Evolutionary conservation across 1,284 basidiomycete species (phyloP).

Genomic region (Spongispora temasekensis): DNA sequence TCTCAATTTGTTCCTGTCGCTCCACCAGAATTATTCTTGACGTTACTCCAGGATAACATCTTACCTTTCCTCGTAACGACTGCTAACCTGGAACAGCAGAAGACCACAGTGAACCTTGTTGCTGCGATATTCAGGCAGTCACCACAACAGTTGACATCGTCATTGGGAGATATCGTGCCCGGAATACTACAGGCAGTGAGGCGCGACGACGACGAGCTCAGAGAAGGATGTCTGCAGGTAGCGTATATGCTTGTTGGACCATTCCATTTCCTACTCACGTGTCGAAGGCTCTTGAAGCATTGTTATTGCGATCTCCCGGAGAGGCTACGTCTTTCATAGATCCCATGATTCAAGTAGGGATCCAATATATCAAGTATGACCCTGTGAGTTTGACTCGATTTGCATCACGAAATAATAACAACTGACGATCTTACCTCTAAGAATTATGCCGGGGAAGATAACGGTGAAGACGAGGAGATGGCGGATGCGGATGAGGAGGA

Average conservation of each 20-base stretch:
- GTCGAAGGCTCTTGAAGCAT: constrained; percentile 71
- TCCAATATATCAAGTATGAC: constrained; percentile 88
- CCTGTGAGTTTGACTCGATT: constrained; percentile 59
- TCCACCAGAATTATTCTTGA: constrained; percentile 53
- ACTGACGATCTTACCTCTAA: constrained; percentile 36
- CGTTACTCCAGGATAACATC: constrained; percentile 58
- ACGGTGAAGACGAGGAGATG: constrained; percentile 84
- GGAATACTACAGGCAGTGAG: constrained; percentile 67
- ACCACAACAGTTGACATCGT: constrained; percentile 61
- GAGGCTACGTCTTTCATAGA: constrained; percentile 78
- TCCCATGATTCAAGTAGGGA: constrained; percentile 68
- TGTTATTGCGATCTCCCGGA: constrained; percentile 81
- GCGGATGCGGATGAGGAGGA: constrained; percentile 78
- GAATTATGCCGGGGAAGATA: constrained; percentile 85
- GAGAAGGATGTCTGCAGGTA: constrained; percentile 77
- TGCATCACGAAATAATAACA: not conserved
- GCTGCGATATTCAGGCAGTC: constrained; percentile 76
- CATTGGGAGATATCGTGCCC: constrained; percentile 63
- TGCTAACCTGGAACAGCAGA: constrained; percentile 64
- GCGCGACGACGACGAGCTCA: constrained; percentile 77
- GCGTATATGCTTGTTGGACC: constrained; percentile 11
- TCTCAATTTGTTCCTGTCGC: constrained; percentile 79
- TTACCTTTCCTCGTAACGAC: constrained; percentile 59
- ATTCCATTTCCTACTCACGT: constrained; percentile 5
- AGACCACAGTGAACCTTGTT: constrained; percentile 80